These are phyloP conservation scores for Fusarium penzigii DNA, from an alignment of 2,329 filamentous ascomycete species.

Conservation along the genomic window DNA sequence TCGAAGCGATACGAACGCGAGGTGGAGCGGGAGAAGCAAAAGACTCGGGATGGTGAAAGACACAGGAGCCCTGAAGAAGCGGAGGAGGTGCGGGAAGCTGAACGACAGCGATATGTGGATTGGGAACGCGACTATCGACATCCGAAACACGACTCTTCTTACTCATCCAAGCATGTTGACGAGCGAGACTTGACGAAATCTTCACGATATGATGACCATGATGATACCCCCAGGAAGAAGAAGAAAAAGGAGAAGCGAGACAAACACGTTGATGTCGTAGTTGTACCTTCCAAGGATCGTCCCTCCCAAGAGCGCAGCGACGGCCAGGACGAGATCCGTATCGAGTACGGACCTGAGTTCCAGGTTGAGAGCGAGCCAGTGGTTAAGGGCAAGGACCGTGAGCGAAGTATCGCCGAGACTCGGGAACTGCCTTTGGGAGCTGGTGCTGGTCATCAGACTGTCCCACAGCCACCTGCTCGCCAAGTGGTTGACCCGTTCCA, in stretches of 20 bases:
- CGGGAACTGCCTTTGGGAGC: conserved; percentile 28
- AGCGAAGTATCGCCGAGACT: conserved; percentile 26
- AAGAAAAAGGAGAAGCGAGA: conserved; percentile 17
- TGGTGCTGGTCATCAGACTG: conserved; percentile 30
- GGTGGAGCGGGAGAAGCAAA: conserved; percentile 18
- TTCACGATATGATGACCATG: conserved; percentile 35
- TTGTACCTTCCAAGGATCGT: conserved; percentile 25
- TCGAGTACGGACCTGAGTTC: conserved; percentile 33
- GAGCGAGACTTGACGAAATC: conserved; percentile 32
- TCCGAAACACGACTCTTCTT: conserved; percentile 32
- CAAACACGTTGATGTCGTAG: conserved; percentile 27
- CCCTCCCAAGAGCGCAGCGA: conserved; percentile 25
- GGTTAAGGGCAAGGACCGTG: conserved; percentile 24
- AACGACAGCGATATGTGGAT: conserved; percentile 16
- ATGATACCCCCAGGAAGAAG: conserved; percentile 31
- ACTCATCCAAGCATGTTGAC: conserved; percentile 30
- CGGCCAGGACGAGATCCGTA: conserved; percentile 28
- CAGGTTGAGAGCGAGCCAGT: conserved; percentile 24
- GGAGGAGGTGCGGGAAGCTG: conserved; percentile 15
- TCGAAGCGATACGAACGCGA: conserved; percentile 19
- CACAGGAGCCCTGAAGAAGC: conserved; percentile 14
- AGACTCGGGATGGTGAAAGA: conserved; percentile 7
- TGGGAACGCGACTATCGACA: conserved; percentile 31
- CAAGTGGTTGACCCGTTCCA: conserved; percentile 57
- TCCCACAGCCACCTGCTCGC: conserved; percentile 26